phyloP scores from a whole-genome alignment of 345 rosid genomes.

The Eucalyptus tenuipes region DNA sequence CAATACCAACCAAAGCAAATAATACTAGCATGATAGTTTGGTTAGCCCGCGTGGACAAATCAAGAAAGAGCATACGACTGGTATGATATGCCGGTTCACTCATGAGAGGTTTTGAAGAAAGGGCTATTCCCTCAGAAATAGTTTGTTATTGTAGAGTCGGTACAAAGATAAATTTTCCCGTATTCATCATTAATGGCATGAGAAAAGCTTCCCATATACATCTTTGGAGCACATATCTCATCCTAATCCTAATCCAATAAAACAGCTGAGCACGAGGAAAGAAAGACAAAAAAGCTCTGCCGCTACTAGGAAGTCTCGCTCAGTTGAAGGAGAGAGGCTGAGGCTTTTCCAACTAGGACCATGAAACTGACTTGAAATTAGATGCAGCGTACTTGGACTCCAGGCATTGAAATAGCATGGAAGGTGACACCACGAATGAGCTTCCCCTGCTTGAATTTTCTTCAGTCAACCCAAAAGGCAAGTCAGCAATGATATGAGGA shows the following conservation, averaged over 20 bases:
- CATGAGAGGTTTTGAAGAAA: no score
- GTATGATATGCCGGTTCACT: not conserved
- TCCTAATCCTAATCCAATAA: not conserved
- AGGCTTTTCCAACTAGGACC: not conserved
- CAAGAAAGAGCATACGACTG: not conserved
- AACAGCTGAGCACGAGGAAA: not conserved
- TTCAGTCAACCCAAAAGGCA: not conserved
- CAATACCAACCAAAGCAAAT: not conserved
- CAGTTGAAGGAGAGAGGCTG: not conserved
- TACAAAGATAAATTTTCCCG: no score
- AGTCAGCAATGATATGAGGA: not conserved
- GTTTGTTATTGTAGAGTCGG: no score
- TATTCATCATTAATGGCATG: no score
- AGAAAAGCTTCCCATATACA: no score
- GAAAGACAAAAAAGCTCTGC: not conserved
- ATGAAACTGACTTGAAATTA: not conserved
- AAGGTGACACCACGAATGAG: not conserved
- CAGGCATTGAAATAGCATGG: not conserved
- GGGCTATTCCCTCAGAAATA: no score
- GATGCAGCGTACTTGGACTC: not conserved
- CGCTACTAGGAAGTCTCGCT: not conserved
- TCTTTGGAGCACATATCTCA: not conserved
- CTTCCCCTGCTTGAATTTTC: not conserved
- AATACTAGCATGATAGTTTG: not conserved
- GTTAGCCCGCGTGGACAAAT: not conserved